phyloP scores from a whole-genome alignment of 257 asterid genomes.

The Solanum lycopersicoides region DNA sequence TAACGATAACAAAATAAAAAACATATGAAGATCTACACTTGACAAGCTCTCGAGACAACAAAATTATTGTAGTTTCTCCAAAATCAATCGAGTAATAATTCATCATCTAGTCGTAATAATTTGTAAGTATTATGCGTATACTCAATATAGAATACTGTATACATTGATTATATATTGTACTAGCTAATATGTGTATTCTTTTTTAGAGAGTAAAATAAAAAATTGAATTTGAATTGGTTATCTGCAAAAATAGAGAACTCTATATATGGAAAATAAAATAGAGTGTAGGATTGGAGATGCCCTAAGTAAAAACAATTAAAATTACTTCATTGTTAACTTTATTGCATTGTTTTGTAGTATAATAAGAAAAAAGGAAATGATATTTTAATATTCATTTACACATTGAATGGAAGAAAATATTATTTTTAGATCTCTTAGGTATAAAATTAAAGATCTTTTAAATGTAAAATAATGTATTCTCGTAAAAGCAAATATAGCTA shows the following conservation, averaged over 20 bases:
- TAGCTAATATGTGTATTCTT: background rate
- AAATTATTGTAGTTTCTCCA: background rate
- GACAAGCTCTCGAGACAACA: background rate
- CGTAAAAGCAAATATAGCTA: background rate
- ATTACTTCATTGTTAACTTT: background rate
- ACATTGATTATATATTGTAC: background rate
- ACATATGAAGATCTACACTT: background rate
- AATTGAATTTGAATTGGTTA: too few relatives aligned
- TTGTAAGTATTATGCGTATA: background rate
- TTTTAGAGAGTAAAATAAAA: too few relatives aligned
- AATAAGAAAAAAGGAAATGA: background rate
- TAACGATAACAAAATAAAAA: background rate
- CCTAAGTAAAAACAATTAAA: background rate
- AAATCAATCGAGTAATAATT: too few relatives aligned
- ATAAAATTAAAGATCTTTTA: background rate
- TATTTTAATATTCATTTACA: background rate
- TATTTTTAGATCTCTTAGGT: background rate
- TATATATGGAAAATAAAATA: too few relatives aligned
- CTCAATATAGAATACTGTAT: background rate
- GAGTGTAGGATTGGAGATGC: too few relatives aligned
- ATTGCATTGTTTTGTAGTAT: background rate
- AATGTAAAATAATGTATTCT: background rate
- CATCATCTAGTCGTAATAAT: background rate
- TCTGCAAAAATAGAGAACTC: too few relatives aligned
- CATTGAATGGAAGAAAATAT: background rate